Base-by-base conservation (phyloP, 2,329 filamentous ascomycete species). In the Gaeumannomyces sp. region DNA sequence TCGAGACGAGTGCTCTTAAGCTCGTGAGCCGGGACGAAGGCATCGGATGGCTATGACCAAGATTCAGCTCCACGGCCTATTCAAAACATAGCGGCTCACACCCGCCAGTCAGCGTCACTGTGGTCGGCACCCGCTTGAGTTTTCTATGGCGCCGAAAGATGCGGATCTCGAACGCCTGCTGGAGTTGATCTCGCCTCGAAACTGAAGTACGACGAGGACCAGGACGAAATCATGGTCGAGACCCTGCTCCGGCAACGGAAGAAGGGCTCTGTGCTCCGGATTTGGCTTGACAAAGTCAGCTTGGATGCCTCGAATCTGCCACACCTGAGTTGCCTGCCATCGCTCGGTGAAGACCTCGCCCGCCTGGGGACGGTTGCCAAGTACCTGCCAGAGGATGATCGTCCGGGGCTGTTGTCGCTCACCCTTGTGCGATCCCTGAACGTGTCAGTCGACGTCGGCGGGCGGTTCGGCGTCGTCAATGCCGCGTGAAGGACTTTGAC, bases 191-290 rank as follows among this genome's bases (percentile, higher is more conserved):
- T 96, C 91, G 8, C 96, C 0, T 97, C 93, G 0, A 95, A 93
- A 68, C 88, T 95, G 74, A 92, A 93, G 68, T 97, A 95, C 70
- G 83, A 88, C 68, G 89, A 94, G 67, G 87, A 88, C 60, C 91
- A 96, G 66, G 92, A 97, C 70, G 94, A 98, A 71, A 96, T 99
- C 66, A 88, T 99, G 81, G 85, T 99, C 28, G 94, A 98, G 70
- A 97, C 92, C 0, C 81, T 99, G 0, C 78, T 98, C 19, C 85
- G 91, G 28, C 95, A 99, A 74, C 83, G 95, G 66, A 85, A 89
- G 64, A 94, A 97, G 75, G 95, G 94, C 0, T 88, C 91, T 13
- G 89, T 98, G 8, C 79, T 97, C 35, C 87, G 92, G 61, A 75
- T 91, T 6, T 87, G 84, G 4, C 73, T 96, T 7, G 87, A 87